Evolutionary conservation across 1,284 basidiomycete genomes (phyloP), one percentile per base, ranked within the genome.

Genomic region (Puccinia novopanici): DNA sequence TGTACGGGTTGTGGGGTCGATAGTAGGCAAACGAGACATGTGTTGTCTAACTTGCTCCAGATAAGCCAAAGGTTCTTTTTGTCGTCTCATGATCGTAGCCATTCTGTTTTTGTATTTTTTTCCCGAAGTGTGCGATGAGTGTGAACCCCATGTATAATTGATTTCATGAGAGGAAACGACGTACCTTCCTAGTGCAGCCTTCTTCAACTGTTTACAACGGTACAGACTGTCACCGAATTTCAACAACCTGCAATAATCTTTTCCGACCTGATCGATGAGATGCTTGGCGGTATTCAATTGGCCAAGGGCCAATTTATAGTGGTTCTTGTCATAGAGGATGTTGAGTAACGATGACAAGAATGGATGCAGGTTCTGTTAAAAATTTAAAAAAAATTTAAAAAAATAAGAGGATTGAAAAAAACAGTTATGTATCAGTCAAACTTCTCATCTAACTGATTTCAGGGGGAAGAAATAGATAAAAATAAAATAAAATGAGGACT

Each of bases 41-140:
- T 98, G 95, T 88, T 98, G 95, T 77, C 95, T 90, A 84, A 98
- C 95, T 89, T 98, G 94, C 87, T 98, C 95, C 78, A 98, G 91
- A 87, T 97, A 98, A 13, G 94, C 94, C 37, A 98, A 89, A 0
- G 94, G 93, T 85, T 98, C 95, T 87, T 98, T 98, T 89, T 98
- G 95, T 75, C 95, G 90, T 84, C 91, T 90, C 95, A 98, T 97
- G 86, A 98, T 91, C 9, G 95, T 98, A 6, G 95, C 95, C 95
- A 98, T 97, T 72, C 92, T 92, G 8, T 57, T 40, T 1, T 65
- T 34, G 34, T 34, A 34, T 34, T 68, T 68, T 12, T 42, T 81
- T 24, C 59, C 3, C 59, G 48, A 19, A 45, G 24, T 34, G 34
- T 34, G 17, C 65, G 50, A 15, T 61, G 45, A 37, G 63, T 30